Evolutionary conservation across 1,284 basidiomycete genomes (phyloP).

Genomic region (Ustilago nuda): DNA sequence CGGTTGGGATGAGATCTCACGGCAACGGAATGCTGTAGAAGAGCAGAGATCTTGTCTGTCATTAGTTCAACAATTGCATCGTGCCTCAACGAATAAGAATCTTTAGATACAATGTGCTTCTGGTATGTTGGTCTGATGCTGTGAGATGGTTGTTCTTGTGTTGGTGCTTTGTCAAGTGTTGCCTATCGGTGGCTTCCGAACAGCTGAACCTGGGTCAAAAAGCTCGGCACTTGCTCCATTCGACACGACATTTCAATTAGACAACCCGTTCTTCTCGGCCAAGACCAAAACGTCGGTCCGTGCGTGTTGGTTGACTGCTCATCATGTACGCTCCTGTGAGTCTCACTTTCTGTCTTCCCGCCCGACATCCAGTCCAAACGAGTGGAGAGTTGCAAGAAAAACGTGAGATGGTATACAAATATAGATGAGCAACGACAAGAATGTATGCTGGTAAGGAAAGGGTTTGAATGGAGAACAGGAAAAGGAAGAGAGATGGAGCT

Average conservation of each 20-base stretch:
- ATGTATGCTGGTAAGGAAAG: neutral
- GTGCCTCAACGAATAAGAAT: conserved; percentile 21
- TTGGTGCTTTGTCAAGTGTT: neutral
- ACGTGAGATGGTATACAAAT: conserved; percentile 6
- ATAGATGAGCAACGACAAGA: conserved; percentile 1
- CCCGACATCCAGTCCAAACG: too few relatives aligned
- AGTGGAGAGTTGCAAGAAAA: neutral
- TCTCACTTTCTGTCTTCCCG: neutral
- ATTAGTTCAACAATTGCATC: neutral
- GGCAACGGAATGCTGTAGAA: neutral
- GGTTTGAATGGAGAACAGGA: neutral
- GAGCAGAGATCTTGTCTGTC: neutral
- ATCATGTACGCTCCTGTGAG: too few relatives aligned
- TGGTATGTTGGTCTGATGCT: neutral
- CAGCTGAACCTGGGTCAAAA: too few relatives aligned
- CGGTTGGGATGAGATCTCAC: neutral
- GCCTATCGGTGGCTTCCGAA: too few relatives aligned
- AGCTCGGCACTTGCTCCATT: too few relatives aligned
- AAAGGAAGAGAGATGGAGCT: neutral
- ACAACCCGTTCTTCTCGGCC: too few relatives aligned
- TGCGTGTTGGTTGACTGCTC: too few relatives aligned
- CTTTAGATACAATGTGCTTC: neutral
- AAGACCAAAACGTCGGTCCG: too few relatives aligned
- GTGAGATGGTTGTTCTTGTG: neutral
- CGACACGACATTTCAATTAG: too few relatives aligned